Evolutionary conservation across 495 filamentous ascomycete species (phyloP).

Genomic region (Xylaria sp.): DNA sequence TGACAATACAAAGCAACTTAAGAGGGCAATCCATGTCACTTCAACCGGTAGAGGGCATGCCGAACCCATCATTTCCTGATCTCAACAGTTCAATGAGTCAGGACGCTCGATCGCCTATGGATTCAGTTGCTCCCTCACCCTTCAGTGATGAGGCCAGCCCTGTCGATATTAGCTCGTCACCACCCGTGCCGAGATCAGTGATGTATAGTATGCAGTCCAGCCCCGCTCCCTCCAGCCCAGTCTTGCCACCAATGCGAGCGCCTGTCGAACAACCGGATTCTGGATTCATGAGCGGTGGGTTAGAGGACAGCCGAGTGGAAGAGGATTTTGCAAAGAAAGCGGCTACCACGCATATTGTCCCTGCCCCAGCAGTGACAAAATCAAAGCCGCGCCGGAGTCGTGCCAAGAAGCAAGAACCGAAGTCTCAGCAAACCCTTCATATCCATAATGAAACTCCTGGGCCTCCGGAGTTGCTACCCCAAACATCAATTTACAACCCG

Average conservation of each 20-base stretch:
- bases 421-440: constrained; percentile 40
- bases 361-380: constrained; percentile 32
- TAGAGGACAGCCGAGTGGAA: constrained; percentile 66
- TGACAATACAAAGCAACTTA: constrained; percentile 32
- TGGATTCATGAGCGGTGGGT: constrained; percentile 78
- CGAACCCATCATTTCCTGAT: constrained; percentile 25
- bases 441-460: constrained; percentile 51
- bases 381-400: constrained; percentile 45
- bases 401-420: constrained; percentile 37
- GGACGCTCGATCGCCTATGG: constrained; percentile 51
- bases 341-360: constrained; percentile 34
- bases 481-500: constrained; percentile 54
- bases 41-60: constrained; percentile 24
- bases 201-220: constrained; percentile 54
- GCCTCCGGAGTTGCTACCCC: constrained; percentile 53
- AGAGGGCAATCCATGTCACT: constrained; percentile 34
- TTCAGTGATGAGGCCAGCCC: constrained; percentile 65
- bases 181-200: constrained; percentile 68
- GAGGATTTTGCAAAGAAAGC: constrained; percentile 51
- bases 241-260: constrained; percentile 67
- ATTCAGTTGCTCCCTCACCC: constrained; percentile 61
- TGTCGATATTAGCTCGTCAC: constrained; percentile 76
- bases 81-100: constrained; percentile 38
- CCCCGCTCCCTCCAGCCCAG: constrained; percentile 73
- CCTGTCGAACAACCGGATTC: constrained; percentile 65